Evolutionary conservation across 2,329 filamentous ascomycete genomes (phyloP).

Genomic region (Diatrype stigma): DNA sequence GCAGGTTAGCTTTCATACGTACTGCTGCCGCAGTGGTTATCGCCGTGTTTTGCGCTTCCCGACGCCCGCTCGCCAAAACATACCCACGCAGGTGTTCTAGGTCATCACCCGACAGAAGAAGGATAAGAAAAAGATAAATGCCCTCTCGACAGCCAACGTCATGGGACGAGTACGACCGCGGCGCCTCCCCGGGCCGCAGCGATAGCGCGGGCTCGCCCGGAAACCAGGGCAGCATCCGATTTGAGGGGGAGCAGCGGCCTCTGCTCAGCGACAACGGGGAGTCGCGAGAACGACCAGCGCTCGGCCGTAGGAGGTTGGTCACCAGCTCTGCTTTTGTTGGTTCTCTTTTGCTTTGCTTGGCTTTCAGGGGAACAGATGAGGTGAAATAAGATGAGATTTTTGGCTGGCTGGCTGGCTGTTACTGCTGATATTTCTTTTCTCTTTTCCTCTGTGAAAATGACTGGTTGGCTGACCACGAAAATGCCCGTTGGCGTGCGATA

Average conservation of each 20-base stretch:
- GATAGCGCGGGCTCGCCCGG: slow-evolving; percentile 37
- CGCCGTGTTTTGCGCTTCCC: too few species aligned
- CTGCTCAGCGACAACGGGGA: slow-evolving; percentile 36
- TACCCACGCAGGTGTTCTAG: too few species aligned
- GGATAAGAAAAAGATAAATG: slow-evolving; percentile 11
- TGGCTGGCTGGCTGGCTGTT: too few species aligned
- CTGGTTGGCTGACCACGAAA: slow-evolving; percentile 6
- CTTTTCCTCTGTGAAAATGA: too few species aligned
- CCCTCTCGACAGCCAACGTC: slow-evolving; percentile 24
- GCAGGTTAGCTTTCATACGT: too few species aligned
- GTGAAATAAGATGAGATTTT: neutral
- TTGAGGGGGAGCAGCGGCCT: slow-evolving; percentile 43
- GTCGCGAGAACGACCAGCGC: slow-evolving; percentile 18
- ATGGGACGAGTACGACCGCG: slow-evolving; percentile 45
- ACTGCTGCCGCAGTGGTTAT: too few species aligned
- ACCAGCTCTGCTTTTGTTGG: too few species aligned
- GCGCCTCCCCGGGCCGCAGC: slow-evolving; percentile 33
- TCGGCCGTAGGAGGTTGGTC: slow-evolving; percentile 33
- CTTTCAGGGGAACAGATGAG: neutral
- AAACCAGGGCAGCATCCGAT: slow-evolving; percentile 37
- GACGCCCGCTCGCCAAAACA: too few species aligned
- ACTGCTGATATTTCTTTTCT: too few species aligned
- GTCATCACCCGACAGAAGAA: too few species aligned
- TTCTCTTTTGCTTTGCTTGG: too few species aligned
- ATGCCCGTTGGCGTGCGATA: too few species aligned